These are phyloP conservation scores for Nakazawaea ishiwadae DNA, from an alignment of 805 yeast genomes.

Conservation along the genomic window DNA sequence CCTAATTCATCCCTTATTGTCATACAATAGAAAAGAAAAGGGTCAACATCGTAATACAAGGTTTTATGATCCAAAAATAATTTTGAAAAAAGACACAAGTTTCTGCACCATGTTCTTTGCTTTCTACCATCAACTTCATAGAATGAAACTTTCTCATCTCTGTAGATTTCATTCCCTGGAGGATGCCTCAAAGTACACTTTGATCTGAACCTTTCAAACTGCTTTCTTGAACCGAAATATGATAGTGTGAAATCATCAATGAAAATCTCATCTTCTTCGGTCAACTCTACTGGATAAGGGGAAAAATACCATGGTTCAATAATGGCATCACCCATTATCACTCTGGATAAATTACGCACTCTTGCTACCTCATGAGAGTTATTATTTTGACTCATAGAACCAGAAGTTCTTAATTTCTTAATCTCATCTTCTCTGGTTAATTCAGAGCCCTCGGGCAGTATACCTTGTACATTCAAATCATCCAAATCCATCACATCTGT, in stretches of 20 bases:
- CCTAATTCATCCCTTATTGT: conserved; percentile 85
- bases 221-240: conserved; percentile 84
- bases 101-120: conserved; percentile 97
- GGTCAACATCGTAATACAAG: conserved; percentile 95
- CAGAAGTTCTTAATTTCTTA: conserved; percentile 87
- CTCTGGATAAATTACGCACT: conserved; percentile 74
- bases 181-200: conserved; percentile 93
- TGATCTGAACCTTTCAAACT: conserved; percentile 85
- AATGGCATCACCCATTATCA: conserved; percentile 83
- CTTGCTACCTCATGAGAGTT: conserved; percentile 80
- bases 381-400: conserved; percentile 89
- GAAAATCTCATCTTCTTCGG: conserved; percentile 86
- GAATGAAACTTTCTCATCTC: conserved; percentile 89
- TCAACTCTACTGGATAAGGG: conserved; percentile 92
- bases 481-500: conserved; percentile 83
- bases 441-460: conserved; percentile 58
- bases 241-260: conserved; percentile 89
- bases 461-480: conserved; percentile 79
- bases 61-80: conserved; percentile 94
- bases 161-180: conserved; percentile 95
- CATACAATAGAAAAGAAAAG: conserved; percentile 95
- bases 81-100: conserved; percentile 84
- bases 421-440: conserved; percentile 88
- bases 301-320: conserved; percentile 99
- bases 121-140: conserved; percentile 97